These are phyloP conservation scores for Bimuria novae-zelandiae DNA, from an alignment of 2,329 filamentous ascomycete species.

Conservation along the genomic window DNA sequence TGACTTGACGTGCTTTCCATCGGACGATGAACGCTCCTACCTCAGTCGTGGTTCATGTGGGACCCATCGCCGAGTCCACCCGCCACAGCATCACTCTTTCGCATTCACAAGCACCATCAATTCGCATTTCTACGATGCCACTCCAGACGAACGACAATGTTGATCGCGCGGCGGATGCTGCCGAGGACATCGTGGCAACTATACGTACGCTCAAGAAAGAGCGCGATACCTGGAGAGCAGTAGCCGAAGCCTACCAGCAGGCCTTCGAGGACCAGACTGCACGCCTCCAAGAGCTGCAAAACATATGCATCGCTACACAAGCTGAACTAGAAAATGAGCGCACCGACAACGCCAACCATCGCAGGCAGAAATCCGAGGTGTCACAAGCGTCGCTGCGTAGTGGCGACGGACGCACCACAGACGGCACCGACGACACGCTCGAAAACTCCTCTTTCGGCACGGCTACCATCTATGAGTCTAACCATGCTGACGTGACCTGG, in stretches of 20 bases:
- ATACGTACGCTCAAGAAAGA: constrained; percentile 34
- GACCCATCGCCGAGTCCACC: too few species aligned
- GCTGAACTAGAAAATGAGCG: constrained; percentile 40
- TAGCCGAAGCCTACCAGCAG: constrained; percentile 32
- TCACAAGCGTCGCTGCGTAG: constrained; percentile 1
- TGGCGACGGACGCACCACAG: neutral
- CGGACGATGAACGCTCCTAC: too few species aligned
- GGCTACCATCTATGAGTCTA: constrained; percentile 17
- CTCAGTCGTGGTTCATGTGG: too few species aligned
- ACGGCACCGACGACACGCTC: constrained; percentile 7
- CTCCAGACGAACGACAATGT: neutral
- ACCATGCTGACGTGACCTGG: constrained; percentile 7
- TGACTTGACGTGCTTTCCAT: too few species aligned
- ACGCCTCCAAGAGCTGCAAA: constrained; percentile 29
- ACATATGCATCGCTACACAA: constrained; percentile 37
- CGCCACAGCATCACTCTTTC: too few species aligned
- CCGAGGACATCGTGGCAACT: constrained; percentile 17
- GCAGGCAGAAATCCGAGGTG: constrained; percentile 11
- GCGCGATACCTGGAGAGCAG: constrained; percentile 35
- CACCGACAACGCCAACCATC: constrained; percentile 15
- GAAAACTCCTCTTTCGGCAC: constrained; percentile 15
- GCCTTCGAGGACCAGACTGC: constrained; percentile 33
- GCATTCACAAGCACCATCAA: constrained; percentile 11
- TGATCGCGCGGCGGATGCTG: constrained; percentile 8
- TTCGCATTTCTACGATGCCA: constrained; percentile 25